Conservation (phyloP, 306 rosid genomes). For the Prunus armeniaca region DNA sequence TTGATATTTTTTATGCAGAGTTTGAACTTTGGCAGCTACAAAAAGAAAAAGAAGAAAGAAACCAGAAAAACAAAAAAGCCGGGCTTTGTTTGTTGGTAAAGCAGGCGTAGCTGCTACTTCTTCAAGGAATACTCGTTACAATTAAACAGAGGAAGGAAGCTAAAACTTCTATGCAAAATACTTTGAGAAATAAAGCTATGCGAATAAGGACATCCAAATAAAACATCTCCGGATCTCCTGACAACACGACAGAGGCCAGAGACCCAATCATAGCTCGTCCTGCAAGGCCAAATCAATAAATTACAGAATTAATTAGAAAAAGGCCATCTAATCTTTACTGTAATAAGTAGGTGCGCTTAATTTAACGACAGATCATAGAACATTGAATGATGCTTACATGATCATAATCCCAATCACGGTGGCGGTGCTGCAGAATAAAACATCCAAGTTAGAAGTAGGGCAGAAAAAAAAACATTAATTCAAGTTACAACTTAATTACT, state of each 20-base stretch:
- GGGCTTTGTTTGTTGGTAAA: too few species aligned
- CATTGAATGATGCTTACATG: conserved; percentile 50
- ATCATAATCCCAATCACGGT: conserved; percentile 47
- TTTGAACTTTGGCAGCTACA: too few species aligned
- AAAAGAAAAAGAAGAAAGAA: too few species aligned
- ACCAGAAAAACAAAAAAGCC: too few species aligned
- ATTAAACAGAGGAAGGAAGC: neutral
- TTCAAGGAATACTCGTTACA: too few species aligned
- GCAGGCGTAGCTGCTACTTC: too few species aligned
- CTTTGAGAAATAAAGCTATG: neutral
- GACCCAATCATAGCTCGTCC: conserved; percentile 66
- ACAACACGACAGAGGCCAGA: neutral
- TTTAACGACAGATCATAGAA: neutral
- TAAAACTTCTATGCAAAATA: neutral
- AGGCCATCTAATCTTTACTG: neutral
- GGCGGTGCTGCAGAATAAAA: conserved; percentile 48
- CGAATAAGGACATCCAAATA: neutral
- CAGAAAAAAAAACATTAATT: neutral
- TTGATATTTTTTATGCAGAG: too few species aligned
- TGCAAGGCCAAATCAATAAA: conserved; percentile 39
- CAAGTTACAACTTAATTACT: neutral
- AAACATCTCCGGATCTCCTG: neutral
- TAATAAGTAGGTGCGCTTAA: neutral
- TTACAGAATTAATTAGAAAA: neutral
- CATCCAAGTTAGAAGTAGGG: neutral